Conservation (phyloP, 352 stramenopile genomes). For the Blastocystis sp. region DNA sequence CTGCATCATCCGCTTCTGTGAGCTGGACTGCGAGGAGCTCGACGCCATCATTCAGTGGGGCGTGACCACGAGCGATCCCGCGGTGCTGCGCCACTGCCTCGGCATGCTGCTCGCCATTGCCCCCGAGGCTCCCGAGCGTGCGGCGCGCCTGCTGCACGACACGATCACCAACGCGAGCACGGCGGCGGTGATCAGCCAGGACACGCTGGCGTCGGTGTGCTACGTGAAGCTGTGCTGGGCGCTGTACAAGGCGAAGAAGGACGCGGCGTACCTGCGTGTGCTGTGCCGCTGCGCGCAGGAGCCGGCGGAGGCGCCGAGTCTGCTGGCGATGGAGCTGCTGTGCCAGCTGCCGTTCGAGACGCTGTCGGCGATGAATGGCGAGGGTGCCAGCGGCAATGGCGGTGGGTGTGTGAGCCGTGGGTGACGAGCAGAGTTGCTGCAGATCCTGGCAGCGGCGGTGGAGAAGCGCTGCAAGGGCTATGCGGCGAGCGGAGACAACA, state of each 20-base stretch:
- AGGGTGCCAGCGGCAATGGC: neutral
- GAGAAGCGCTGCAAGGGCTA: neutral
- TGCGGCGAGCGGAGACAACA: neutral
- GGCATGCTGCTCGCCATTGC: conserved; percentile 38
- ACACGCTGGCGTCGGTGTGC: conserved; percentile 20
- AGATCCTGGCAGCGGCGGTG: conserved; percentile 1
- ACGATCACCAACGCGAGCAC: neutral
- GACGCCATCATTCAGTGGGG: conserved; percentile 36
- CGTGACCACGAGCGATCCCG: neutral
- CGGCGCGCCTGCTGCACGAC: neutral
- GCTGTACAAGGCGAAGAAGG: conserved; percentile 27
- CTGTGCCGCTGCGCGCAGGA: neutral
- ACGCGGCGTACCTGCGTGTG: neutral
- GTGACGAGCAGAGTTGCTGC: conserved; percentile 3
- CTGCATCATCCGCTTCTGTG: conserved; percentile 33
- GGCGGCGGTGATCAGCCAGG: neutral
- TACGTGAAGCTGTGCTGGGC: conserved; percentile 1
- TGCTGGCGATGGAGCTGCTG: conserved; percentile 45
- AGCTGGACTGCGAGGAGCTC: conserved; percentile 34
- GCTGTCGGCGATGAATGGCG: neutral
- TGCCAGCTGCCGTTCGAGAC: conserved; percentile 22
- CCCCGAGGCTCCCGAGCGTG: neutral
- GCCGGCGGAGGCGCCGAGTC: neutral
- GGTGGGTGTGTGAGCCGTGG: neutral
- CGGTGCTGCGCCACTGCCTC: conserved; percentile 38